Percentiles rank a stretch among this genome's conserved stretches.
These are phyloP conservation scores for Colletotrichum camelliae DNA, from an alignment of 2,329 filamentous ascomycete genomes.

Conservation along the genomic window DNA sequence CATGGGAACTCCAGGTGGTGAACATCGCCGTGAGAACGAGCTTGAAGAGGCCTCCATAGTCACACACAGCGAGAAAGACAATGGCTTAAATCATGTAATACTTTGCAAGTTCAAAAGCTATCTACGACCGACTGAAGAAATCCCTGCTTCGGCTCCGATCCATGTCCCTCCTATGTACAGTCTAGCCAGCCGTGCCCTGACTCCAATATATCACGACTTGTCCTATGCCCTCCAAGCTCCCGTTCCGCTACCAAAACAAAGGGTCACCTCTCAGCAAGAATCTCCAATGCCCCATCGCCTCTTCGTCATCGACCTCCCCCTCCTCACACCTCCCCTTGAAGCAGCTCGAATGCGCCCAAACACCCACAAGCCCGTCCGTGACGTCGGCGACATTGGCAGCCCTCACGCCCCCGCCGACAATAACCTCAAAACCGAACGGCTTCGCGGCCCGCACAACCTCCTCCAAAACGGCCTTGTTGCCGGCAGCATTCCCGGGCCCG, in stretches of 20 bases:
- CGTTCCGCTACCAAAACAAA: background rate
- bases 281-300: constrained; percentile 19
- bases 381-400: constrained; percentile 41
- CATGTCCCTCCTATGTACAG: background rate
- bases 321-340: constrained; percentile 24
- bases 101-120: background rate
- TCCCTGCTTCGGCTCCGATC: background rate
- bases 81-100: background rate
- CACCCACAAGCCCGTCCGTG: constrained; percentile 29
- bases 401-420: constrained; percentile 58
- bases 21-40: background rate
- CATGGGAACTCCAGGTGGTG: background rate
- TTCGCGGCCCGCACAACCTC: constrained; percentile 33
- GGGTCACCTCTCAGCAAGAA: background rate
- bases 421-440: constrained; percentile 45
- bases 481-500: constrained; percentile 45
- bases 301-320: constrained; percentile 13
- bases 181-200: background rate
- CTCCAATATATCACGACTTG: background rate
- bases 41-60: background rate
- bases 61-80: background rate
- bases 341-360: constrained; percentile 57
- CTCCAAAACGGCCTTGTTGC: constrained; percentile 43
- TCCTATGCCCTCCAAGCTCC: background rate
- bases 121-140: background rate